Base-by-base conservation (phyloP, 75 land plant genomes). In the Gnetum montanum region DNA sequence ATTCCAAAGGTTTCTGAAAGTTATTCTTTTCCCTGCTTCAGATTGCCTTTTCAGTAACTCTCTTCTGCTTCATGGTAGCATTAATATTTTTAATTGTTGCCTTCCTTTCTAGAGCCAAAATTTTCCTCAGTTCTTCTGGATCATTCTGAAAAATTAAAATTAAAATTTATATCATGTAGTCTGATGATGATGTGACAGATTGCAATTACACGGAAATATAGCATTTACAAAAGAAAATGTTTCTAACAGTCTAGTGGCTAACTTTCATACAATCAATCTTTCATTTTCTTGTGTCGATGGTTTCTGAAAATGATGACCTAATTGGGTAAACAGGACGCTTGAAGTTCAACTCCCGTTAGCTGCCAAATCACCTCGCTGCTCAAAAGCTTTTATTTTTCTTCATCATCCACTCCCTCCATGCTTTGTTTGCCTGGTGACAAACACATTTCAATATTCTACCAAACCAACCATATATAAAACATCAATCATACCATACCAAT, bases 351-450 rank as follows among this genome's bases (percentile, higher is more conserved):
- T n/a, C n/a, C n/a, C 84, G 57, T 73, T 60, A 46, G 77, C 75
- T 15, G 95, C 98, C 87, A 88, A 77, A 60, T 94, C 98, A 55
- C 98, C 98, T 34, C 95, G 66, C 62, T 85, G 90, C 30, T 94
- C 98, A 85, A 84, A 94, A 25, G 94, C 93, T 68, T 88, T 88
- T 59, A n/a, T 85, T 69, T 76, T 94, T 94, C 65, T 88, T 94
- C 10, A 94, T 74, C 29, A 94, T 57, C 98, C 98, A 94, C 52
- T 85, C 98, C 95, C 80, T 82, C 98, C 98, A 94, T 60, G 98
- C 86, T 75, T 76, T 69, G 25, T 94, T 88, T 47, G 98, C 98
- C 98, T 94, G 67, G 11, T 35, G 51, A 20, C 43, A 34, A n/a
- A n/a, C 31, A 43, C 8, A 53, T 46, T 18, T 19, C n/a, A 46